Percentiles rank a stretch among this genome's conserved stretches.
Conservation (phyloP, 805 yeast species). For the Monosporozyma servazzii region DNA sequence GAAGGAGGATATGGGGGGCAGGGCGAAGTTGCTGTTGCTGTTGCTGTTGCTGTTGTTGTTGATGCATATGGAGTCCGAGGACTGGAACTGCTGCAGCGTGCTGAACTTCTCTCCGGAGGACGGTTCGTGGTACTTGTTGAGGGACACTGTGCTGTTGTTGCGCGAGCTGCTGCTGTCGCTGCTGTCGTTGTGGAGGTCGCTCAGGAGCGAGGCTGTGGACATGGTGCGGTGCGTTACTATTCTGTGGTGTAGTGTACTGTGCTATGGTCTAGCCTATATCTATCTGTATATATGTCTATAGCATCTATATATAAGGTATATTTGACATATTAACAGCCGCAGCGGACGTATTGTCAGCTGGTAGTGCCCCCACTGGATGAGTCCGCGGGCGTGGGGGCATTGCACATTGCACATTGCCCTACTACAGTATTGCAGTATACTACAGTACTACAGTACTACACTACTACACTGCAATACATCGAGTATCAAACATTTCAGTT, state of each 20-base stretch:
- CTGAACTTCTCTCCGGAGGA: constrained; percentile 7
- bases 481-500: no score
- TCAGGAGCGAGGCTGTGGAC: not conserved
- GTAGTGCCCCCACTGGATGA: no score
- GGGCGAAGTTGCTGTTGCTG: constrained; percentile 1
- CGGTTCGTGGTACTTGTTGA: constrained; percentile 10
- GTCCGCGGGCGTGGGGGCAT: no score
- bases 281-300: no score
- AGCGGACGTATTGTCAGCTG: no score
- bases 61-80: not conserved
- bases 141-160: not conserved
- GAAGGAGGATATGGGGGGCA: constrained; percentile 28
- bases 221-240: not conserved
- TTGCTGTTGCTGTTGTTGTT: not conserved
- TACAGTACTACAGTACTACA: no score
- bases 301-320: no score
- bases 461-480: not conserved
- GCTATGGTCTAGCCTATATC: not conserved
- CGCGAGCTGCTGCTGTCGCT: not conserved
- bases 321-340: no score
- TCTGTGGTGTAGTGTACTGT: not conserved
- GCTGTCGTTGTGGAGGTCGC: not conserved
- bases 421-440: no score
- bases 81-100: not conserved
- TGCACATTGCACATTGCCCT: no score